These are phyloP conservation scores for Cenchrus fungigraminus DNA, from an alignment of 176 grass and related monocot species.

Conservation along the genomic window DNA sequence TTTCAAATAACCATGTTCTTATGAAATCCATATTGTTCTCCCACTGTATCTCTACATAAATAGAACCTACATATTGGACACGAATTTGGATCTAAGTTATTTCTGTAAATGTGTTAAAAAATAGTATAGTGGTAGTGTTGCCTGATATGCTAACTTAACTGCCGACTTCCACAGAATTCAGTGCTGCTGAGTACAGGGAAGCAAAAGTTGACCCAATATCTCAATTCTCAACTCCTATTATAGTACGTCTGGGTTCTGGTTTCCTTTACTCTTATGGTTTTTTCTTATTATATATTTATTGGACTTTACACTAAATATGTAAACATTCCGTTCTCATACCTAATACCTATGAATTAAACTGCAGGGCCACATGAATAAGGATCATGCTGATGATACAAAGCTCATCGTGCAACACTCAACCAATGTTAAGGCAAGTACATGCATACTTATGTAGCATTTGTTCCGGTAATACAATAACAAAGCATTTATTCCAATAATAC, in stretches of 20 bases:
- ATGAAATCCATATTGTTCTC: neutral
- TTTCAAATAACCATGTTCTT: conserved; percentile 10
- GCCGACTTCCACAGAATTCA: conserved; percentile 65
- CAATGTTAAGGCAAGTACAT: conserved; percentile 69
- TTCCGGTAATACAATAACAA: neutral
- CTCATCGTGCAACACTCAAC: conserved; percentile 87
- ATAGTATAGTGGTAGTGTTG: neutral
- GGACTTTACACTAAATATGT: neutral
- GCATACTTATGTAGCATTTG: neutral
- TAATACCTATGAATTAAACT: conserved; percentile 15
- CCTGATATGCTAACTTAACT: conserved; percentile 26
- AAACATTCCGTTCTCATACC: conserved; percentile 2
- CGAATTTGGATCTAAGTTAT: neutral
- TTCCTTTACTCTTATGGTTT: conserved; percentile 14
- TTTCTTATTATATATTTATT: conserved; percentile 14
- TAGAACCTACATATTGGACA: neutral
- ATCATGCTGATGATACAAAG: conserved; percentile 95
- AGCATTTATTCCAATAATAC: conserved; percentile 12
- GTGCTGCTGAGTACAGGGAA: conserved; percentile 71
- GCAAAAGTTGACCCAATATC: conserved; percentile 88
- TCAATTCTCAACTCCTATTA: conserved; percentile 86
- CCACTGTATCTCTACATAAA: conserved; percentile 6
- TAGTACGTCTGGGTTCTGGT: conserved; percentile 45
- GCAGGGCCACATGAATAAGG: conserved; percentile 95
- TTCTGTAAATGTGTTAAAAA: conserved; percentile 25